phyloP scores from a whole-genome alignment of 2,329 filamentous ascomycete genomes.

The Colletotrichum magnum region DNA sequence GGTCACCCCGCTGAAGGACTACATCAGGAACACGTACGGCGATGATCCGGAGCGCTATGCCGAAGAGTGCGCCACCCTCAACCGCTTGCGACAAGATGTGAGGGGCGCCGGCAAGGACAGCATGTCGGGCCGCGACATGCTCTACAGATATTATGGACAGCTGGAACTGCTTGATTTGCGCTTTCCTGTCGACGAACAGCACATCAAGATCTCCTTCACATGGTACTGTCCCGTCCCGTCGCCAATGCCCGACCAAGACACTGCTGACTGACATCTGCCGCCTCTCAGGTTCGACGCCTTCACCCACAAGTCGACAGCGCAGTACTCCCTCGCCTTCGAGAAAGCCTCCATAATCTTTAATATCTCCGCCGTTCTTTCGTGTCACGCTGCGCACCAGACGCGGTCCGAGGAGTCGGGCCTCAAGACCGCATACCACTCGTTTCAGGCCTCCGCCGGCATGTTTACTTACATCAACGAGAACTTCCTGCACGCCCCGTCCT shows the following conservation, averaged over 20 bases:
- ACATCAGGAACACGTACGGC: slow-evolving; percentile 94
- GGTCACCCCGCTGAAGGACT: slow-evolving; percentile 90
- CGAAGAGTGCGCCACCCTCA: slow-evolving; percentile 94
- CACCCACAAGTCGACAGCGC: slow-evolving; percentile 95
- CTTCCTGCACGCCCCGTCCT: slow-evolving; percentile 95
- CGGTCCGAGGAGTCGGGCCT: slow-evolving; percentile 91
- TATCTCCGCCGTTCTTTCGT: slow-evolving; percentile 96
- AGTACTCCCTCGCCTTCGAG: slow-evolving; percentile 97
- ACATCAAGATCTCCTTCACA: slow-evolving; percentile 99
- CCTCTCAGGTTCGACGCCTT: slow-evolving; percentile 94
- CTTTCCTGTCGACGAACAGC: slow-evolving; percentile 98
- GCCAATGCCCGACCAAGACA: slow-evolving; percentile 2
- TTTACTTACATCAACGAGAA: slow-evolving; percentile 99
- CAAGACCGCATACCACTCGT: slow-evolving; percentile 97
- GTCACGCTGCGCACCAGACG: slow-evolving; percentile 93
- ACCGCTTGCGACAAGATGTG: slow-evolving; percentile 97
- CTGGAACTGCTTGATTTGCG: slow-evolving; percentile 93
- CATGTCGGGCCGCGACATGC: slow-evolving; percentile 89
- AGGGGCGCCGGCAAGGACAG: slow-evolving; percentile 97
- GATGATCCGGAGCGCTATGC: slow-evolving; percentile 97
- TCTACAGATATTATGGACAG: slow-evolving; percentile 98
- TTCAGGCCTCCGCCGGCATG: slow-evolving; percentile 98
- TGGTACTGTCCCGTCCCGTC: slow-evolving; percentile 73
- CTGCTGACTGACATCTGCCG: slow-evolving; percentile 14
- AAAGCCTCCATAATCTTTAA: slow-evolving; percentile 99